These are phyloP conservation scores for Solanum paucissectum DNA, from an alignment of 257 asterid species.

Conservation along the genomic window DNA sequence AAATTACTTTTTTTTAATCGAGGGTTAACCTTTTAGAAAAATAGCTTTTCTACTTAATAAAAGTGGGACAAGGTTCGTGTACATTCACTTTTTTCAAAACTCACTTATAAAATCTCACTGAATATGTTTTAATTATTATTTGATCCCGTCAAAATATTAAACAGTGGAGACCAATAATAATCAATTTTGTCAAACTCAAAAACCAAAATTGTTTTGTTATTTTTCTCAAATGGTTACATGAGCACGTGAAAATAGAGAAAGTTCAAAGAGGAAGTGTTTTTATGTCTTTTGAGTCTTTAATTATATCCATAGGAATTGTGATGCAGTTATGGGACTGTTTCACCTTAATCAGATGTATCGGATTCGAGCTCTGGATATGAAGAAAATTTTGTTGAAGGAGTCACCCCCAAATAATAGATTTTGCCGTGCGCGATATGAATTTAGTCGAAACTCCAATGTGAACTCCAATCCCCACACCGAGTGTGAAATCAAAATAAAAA, in stretches of 20 bases:
- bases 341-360: too few relatives aligned
- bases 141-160: background rate
- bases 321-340: rapidly evolving
- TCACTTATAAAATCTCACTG: rapidly evolving
- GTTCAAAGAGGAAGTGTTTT: background rate
- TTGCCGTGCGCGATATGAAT: rapidly evolving
- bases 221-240: background rate
- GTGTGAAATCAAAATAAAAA: too few relatives aligned
- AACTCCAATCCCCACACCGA: too few relatives aligned
- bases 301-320: background rate
- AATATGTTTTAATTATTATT: background rate
- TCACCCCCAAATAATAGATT: rapidly evolving
- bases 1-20: background rate
- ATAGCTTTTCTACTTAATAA: too few relatives aligned
- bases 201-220: background rate
- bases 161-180: background rate
- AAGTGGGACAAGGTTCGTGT: too few relatives aligned
- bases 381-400: too few relatives aligned
- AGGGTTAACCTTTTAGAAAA: too few relatives aligned
- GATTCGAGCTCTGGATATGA: too few relatives aligned
- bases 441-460: too few relatives aligned
- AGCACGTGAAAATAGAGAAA: background rate
- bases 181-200: background rate
- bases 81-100: background rate
- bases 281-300: background rate